Evolutionary conservation across 139 green algal species (phyloP), one percentile per base, ranked within the genome.

Genomic region (Haematococcus sp.): DNA sequence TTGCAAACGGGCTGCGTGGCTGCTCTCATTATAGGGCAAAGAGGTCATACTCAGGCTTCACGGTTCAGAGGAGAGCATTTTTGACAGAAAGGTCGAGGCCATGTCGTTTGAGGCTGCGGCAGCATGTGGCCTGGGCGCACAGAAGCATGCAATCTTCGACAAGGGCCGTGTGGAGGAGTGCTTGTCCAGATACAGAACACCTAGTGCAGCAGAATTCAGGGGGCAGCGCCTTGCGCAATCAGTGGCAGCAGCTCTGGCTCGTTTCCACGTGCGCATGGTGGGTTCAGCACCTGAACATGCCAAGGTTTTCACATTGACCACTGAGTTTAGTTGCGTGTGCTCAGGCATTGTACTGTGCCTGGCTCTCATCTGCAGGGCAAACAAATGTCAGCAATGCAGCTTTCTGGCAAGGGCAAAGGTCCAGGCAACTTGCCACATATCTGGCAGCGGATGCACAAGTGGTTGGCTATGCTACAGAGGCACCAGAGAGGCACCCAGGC

Each of bases 91-190:
- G 11, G 17, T 51, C 11, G 61, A 68, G 31, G 16, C 52, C 28
- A 51, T 22, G 2, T 49, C n/a, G 3, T 30, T 51, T 28, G 15
- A 51, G 20, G 23, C 35, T 40, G 64, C 64, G 15, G 34, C 64
- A 27, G n/a, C 9, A 19, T 27, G n/a, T 32, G 64, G 64, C n/a
- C 23, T 58, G 4, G 64, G 64, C 20, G 40, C 64, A 4, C 35
- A 58, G 33, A 34, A 56, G 64, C 64, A 56, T 7, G 64, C 43
- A 28, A 20, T 58, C 20, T 71, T 71, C 59, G 64, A 2, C 2
- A 71, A 71, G 19, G 64, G 64, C 7, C 35, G 64, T n/a, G 35
- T 71, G 13, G 64, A 71, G 22, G n/a, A 71, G 35, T 71, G 64
- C 3, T 34, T 71, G 33, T 46, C 35, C 52, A n/a, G n/a, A 2